These are phyloP conservation scores for Aspergillus conjunctus DNA, from an alignment of 495 filamentous ascomycete genomes.

Conservation along the genomic window DNA sequence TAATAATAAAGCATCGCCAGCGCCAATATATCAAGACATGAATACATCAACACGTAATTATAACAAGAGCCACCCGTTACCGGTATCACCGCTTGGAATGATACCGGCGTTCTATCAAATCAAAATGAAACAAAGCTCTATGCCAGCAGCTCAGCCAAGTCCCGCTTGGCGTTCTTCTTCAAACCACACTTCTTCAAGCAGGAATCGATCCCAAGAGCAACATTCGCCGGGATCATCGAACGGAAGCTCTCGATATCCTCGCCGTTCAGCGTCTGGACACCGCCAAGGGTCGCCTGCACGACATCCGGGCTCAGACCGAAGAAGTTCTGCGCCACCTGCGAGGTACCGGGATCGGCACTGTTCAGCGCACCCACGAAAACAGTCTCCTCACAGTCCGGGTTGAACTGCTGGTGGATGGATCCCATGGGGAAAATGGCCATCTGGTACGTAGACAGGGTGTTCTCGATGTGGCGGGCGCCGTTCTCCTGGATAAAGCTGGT, in stretches of 20 bases:
- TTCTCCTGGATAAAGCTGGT: constrained; percentile 16
- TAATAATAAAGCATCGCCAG: too few relatives aligned
- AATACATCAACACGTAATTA: too few relatives aligned
- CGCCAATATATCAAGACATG: too few relatives aligned
- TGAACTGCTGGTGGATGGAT: constrained; percentile 18
- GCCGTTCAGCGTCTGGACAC: constrained; percentile 13
- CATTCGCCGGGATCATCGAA: constrained; percentile 13
- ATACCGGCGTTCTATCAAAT: too few relatives aligned
- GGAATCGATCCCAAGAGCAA: constrained; percentile 14
- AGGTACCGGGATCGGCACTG: constrained; percentile 8
- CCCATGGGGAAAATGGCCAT: constrained; percentile 15
- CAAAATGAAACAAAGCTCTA: too few relatives aligned
- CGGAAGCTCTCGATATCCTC: constrained; percentile 16
- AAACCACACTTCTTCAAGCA: constrained; percentile 15
- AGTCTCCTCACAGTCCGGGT: constrained; percentile 15
- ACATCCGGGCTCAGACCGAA: constrained; percentile 11
- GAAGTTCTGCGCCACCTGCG: constrained; percentile 17
- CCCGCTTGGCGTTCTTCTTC: constrained; percentile 15
- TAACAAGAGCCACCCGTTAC: too few relatives aligned
- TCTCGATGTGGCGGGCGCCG: constrained; percentile 2
- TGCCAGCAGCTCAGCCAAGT: constrained; percentile 4
- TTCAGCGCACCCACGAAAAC: constrained; percentile 16
- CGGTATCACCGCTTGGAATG: too few relatives aligned
- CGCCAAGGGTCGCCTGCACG: constrained; percentile 13
- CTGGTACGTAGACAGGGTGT: constrained; percentile 9